These are phyloP conservation scores for Salvia miltiorrhiza DNA, from an alignment of 257 asterid species.

Conservation along the genomic window DNA sequence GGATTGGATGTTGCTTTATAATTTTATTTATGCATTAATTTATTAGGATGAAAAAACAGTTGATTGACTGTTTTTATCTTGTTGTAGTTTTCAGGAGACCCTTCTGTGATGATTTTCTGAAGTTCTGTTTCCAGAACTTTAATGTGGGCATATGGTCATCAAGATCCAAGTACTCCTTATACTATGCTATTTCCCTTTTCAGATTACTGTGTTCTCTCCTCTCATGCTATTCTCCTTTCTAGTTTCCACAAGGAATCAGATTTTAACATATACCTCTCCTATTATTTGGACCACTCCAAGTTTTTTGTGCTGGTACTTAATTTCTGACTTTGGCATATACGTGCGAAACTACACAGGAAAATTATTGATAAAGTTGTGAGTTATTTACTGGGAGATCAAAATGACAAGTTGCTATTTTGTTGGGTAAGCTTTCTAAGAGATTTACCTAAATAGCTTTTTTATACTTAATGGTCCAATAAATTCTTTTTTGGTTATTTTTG, in stretches of 20 bases:
- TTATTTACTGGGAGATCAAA: slow-evolving; percentile 54
- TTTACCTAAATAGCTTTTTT: neutral
- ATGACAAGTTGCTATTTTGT: slow-evolving; percentile 38
- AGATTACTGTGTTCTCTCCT: neutral
- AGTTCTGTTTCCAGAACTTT: slow-evolving; percentile 81
- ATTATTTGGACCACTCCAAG: slow-evolving; percentile 9
- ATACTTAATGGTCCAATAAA: neutral
- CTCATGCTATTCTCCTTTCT: neutral
- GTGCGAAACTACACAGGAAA: slow-evolving; percentile 41
- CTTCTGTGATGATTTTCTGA: slow-evolving; percentile 64
- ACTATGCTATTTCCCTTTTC: slow-evolving; percentile 12
- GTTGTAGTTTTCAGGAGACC: slow-evolving; percentile 79
- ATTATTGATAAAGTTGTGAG: slow-evolving; percentile 48
- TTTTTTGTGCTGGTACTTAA: slow-evolving; percentile 8
- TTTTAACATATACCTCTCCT: neutral
- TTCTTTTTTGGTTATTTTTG: neutral
- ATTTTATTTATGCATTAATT: neutral
- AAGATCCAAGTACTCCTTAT: slow-evolving; percentile 57
- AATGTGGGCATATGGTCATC: slow-evolving; percentile 97
- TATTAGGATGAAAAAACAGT: neutral
- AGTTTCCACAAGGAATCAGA: neutral
- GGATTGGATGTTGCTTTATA: slow-evolving; percentile 17
- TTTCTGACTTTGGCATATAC: slow-evolving; percentile 26
- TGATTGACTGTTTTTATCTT: slow-evolving; percentile 20
- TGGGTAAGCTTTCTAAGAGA: slow-evolving; percentile 51